phyloP scores from a whole-genome alignment of 441 rosid genomes.

The Aquilaria agallochum region DNA sequence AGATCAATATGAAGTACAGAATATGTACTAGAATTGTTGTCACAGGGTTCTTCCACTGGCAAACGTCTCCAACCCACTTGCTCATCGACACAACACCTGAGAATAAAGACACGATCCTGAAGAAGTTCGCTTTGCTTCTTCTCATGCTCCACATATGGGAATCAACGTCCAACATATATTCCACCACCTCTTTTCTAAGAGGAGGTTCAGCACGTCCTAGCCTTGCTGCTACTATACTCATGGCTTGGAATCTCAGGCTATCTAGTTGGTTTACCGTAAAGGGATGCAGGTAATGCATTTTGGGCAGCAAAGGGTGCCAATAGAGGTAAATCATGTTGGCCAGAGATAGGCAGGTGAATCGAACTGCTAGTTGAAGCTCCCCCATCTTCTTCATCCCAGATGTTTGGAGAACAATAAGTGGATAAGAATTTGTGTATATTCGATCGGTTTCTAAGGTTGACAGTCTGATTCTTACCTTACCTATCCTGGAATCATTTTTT shows the following conservation, averaged over 20 bases:
- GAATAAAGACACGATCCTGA: constrained; percentile 57
- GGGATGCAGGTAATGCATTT: constrained; percentile 67
- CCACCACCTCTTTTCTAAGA: constrained; percentile 58
- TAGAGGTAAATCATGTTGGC: constrained; percentile 57
- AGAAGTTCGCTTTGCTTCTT: constrained; percentile 70
- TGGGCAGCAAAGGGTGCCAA: constrained; percentile 55
- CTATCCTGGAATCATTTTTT: constrained; percentile 49
- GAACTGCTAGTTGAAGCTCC: constrained; percentile 56
- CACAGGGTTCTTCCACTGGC: constrained; percentile 61
- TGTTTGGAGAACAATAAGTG: constrained; percentile 51
- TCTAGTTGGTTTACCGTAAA: constrained; percentile 65
- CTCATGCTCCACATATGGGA: constrained; percentile 83
- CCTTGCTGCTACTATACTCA: constrained; percentile 54
- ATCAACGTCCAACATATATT: constrained; percentile 69
- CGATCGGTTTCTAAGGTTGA: constrained; percentile 57
- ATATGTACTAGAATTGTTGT: constrained; percentile 53
- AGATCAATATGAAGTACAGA: constrained; percentile 48
- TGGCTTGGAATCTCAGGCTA: constrained; percentile 55
- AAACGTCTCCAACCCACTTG: constrained; percentile 62
- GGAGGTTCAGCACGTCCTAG: constrained; percentile 64
- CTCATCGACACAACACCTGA: constrained; percentile 47
- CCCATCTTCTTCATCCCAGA: constrained; percentile 71
- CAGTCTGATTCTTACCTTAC: constrained; percentile 61
- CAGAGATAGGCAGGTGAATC: constrained; percentile 59
- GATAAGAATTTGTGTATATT: constrained; percentile 62